A percentile compares a stretch with the other conserved stretches of the same genome.
Evolutionary conservation across 495 filamentous ascomycete genomes (phyloP).

Genomic region (Podospora didyma): DNA sequence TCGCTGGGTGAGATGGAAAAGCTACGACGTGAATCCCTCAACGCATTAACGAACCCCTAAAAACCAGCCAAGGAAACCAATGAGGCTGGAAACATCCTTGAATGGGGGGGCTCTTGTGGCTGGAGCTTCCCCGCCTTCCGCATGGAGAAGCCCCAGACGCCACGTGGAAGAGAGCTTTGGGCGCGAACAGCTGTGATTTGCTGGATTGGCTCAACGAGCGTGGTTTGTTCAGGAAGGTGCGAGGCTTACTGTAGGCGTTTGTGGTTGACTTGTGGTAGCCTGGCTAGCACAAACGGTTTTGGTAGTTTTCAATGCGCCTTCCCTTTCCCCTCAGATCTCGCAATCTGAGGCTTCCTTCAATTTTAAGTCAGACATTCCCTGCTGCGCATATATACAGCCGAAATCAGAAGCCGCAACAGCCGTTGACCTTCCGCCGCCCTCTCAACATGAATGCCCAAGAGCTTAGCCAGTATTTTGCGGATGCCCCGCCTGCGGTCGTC

Average conservation of each 20-base stretch:
- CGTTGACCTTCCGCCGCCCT: constrained; percentile 1
- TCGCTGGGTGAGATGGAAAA: too few species aligned
- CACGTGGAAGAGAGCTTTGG: not conserved
- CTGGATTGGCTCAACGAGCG: not conserved
- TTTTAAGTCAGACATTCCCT: not conserved
- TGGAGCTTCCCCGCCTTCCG: not conserved
- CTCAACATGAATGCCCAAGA: constrained; percentile 47
- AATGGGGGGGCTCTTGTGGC: not conserved
- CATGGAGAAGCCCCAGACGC: not conserved
- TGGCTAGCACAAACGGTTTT: not conserved
- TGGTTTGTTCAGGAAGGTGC: not conserved
- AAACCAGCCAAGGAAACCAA: too few species aligned
- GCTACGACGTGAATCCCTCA: too few species aligned
- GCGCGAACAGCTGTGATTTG: not conserved
- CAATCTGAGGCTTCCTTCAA: constrained; percentile 9
- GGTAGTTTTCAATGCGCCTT: constrained; percentile 18
- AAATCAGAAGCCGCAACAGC: not conserved
- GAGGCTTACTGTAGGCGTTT: not conserved
- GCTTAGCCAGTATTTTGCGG: constrained; percentile 74
- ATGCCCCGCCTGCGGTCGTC: constrained; percentile 83
- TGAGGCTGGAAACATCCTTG: too few species aligned
- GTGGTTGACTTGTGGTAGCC: too few species aligned
- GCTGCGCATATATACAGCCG: not conserved
- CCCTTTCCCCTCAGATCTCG: constrained; percentile 16
- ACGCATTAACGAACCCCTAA: too few species aligned